These are phyloP conservation scores for Hypholoma sublateritium DNA, from an alignment of 768 basidiomycete genomes.

Conservation along the genomic window DNA sequence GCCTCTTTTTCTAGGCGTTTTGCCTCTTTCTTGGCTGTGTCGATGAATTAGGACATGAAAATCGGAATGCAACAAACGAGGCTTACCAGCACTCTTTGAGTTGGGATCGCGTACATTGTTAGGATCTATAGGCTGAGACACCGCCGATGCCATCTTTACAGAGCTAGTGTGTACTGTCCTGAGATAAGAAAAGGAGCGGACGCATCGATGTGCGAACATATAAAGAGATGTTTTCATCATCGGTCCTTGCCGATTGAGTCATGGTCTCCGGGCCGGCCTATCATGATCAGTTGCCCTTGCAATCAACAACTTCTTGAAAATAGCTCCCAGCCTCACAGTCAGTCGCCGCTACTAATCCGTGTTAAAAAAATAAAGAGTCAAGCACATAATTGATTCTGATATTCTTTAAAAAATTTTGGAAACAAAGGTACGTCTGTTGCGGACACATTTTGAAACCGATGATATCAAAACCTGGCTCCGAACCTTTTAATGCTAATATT, in stretches of 20 bases:
- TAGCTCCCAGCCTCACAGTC: too few relatives aligned
- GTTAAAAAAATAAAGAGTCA: too few relatives aligned
- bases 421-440: too few relatives aligned
- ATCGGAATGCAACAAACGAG: neutral
- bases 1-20: constrained; percentile 80
- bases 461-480: too few relatives aligned
- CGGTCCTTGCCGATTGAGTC: constrained; percentile 10
- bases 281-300: too few relatives aligned
- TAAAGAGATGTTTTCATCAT: constrained; percentile 2
- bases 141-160: constrained; percentile 9
- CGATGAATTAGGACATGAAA: neutral
- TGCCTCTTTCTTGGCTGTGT: constrained; percentile 79
- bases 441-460: too few relatives aligned
- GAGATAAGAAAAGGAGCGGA: constrained; percentile 11
- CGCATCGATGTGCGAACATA: constrained; percentile 19
- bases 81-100: constrained; percentile 42
- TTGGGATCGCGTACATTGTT: constrained; percentile 33
- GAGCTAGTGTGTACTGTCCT: constrained; percentile 4
- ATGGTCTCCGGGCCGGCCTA: neutral
- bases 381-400: too few relatives aligned
- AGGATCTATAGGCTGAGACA: constrained; percentile 16
- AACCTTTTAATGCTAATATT: too few relatives aligned
- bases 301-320: too few relatives aligned
- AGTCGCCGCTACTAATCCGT: too few relatives aligned
- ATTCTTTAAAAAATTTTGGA: too few relatives aligned